phyloP scores from a whole-genome alignment of 352 stramenopile genomes.

The Phytophthora pisi region DNA sequence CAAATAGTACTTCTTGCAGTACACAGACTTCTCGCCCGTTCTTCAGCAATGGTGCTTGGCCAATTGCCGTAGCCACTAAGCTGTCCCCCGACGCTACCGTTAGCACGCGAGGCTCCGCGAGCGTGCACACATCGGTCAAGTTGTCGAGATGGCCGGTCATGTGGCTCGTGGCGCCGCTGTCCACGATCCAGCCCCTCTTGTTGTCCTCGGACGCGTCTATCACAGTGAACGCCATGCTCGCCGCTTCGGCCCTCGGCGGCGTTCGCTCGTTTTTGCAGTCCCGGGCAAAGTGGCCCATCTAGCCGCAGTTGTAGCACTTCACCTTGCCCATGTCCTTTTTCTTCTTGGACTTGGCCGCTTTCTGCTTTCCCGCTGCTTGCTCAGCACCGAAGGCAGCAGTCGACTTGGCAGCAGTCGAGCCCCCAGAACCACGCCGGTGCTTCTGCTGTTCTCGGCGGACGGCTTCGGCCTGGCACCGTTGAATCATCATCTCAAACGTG shows the following conservation, averaged over 20 bases:
- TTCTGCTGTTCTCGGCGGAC: slow-evolving; percentile 17
- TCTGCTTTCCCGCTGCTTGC: not conserved
- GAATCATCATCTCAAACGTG: slow-evolving; percentile 11
- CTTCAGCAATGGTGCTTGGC: not conserved
- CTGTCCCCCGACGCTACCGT: not conserved
- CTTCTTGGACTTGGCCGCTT: not conserved
- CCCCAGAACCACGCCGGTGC: not conserved
- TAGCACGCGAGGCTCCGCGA: not conserved
- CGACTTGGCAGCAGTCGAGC: not conserved
- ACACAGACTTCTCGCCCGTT: not conserved
- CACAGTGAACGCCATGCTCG: not conserved
- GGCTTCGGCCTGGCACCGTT: slow-evolving; percentile 13
- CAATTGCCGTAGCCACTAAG: not conserved
- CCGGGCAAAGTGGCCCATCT: not conserved
- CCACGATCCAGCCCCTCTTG: not conserved
- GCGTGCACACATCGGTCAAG: not conserved
- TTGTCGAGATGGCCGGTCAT: not conserved
- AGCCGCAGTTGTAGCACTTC: not conserved
- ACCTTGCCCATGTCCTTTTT: not conserved
- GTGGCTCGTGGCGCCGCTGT: not conserved
- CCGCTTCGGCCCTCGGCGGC: not conserved
- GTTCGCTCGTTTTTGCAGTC: not conserved
- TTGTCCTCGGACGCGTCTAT: not conserved
- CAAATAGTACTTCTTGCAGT: not conserved
- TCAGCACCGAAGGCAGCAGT: not conserved